phyloP scores from a whole-genome alignment of 2,329 filamentous ascomycete genomes.

The Fusarium multiceps region DNA sequence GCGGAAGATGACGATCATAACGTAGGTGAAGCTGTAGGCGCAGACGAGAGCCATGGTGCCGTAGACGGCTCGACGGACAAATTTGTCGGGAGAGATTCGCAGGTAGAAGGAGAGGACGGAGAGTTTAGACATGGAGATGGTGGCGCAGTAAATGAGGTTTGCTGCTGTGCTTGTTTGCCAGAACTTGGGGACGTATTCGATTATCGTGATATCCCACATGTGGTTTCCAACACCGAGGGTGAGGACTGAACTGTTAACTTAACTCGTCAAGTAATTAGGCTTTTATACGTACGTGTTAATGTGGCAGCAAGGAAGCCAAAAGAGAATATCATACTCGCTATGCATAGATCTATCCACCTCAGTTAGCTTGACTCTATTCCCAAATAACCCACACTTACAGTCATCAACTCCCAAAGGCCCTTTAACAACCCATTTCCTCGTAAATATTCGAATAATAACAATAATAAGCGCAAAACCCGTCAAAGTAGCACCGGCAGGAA shows the following conservation, averaged over 20 bases:
- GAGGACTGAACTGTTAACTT: slow-evolving; percentile 34
- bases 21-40: slow-evolving; percentile 55
- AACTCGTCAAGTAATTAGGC: rapidly evolving
- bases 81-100: slow-evolving; percentile 50
- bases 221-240: slow-evolving; percentile 45
- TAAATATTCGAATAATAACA: slow-evolving; percentile 45
- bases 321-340: slow-evolving; percentile 41
- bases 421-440: slow-evolving; percentile 46
- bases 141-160: slow-evolving; percentile 56
- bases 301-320: slow-evolving; percentile 41
- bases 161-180: slow-evolving; percentile 51
- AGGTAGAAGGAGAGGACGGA: slow-evolving; percentile 61
- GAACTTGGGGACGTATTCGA: slow-evolving; percentile 40
- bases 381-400: slow-evolving; percentile 22
- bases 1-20: slow-evolving; percentile 54
- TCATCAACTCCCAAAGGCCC: slow-evolving; percentile 45
- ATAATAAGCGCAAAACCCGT: slow-evolving; percentile 40
- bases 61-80: slow-evolving; percentile 40
- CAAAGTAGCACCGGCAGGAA: slow-evolving; percentile 40
- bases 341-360: slow-evolving; percentile 39
- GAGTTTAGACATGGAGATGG: slow-evolving; percentile 55
- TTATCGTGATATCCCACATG: slow-evolving; percentile 45
- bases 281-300: slow-evolving; percentile 37
- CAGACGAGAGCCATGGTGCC: slow-evolving; percentile 50
- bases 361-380: background rate